Evolutionary conservation across 2,329 filamentous ascomycete species (phyloP), one percentile per base, ranked within the genome.

Genomic region (Elsinoe necatrix): DNA sequence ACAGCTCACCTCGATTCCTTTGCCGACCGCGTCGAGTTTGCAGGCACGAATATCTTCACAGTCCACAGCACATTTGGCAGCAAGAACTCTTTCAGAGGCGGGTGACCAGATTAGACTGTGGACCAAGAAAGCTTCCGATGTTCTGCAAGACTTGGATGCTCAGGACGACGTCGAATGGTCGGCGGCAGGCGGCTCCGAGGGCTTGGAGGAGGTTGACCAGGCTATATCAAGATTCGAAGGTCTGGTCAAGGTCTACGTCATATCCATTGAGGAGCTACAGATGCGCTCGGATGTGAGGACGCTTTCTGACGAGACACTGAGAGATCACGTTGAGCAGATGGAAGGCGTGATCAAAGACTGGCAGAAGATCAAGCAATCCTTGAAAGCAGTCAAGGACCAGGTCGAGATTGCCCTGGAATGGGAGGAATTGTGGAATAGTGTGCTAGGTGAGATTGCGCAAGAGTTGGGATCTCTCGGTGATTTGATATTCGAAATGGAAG

Each of bases 391-490:
- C 57, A 95, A 95, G 68, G 81, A 81, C 48, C 92, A 97, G 67
- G 92, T 98, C 16, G 93, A 97, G 71, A 84, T 95, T 58, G 93
- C 93, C 47, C 95, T 97, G 90, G 93, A 98, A 68, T 98, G 92
- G 92, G 91, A 96, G 70, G 91, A 97, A 72, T 77, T 98, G 34
- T 97, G 93, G 92, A 89, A 89, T 64, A 89, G 81, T 61, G 92
- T 97, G 2, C 77, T 98, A 2, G 92, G 91, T 43, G 92, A 97
- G 68, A 95, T 97, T 60, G 88, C 91, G 54, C 83, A 85, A 60
- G 93, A 98, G 72, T 85, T 90, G 67, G 87, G 93, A 61, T 84
- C 86, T 43, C 77, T 95, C 14, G 83, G 81, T 65, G 80, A 87
- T 37, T 75, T 95, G 48, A 88, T 97, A 27, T 97, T 97, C 66